Base-by-base conservation (phyloP, 2,329 filamentous ascomycete genomes). In the Epichloe gansuensis region DNA sequence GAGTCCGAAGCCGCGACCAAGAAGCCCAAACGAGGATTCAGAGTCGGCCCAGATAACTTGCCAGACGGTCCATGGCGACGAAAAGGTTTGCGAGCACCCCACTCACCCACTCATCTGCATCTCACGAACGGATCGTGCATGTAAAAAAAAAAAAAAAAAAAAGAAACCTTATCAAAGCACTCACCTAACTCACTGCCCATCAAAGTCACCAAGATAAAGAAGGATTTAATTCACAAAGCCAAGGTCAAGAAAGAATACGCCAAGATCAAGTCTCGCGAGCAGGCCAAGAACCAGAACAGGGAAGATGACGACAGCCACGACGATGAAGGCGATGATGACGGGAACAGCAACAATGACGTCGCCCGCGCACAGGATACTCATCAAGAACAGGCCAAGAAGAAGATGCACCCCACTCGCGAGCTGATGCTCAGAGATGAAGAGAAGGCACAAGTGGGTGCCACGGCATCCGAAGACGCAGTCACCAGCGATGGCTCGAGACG, bases 191-290 rank as follows among this genome's bases (percentile, higher is more conserved):
- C 7, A 28, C 35, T 13, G n/a, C 5, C 23, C 55, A 59, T 63
- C 39, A 42, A 42, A 50, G 88, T 87, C 54, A 82, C 88, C 68
- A 91, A 91, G 69, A 93, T 95, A 64, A 97, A 97, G 70, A 79
- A 85, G 58, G 81, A 87, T 59, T 74, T 95, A 52, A 96, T 97
- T 62, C 82, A 90, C 68, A 94, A 93, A 67, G 90, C 91, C 55
- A 95, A 96, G 69, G 77, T 95, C 57, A 93, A 91, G 71, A 95
- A 95, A 69, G 81, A 86, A 43, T 96, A 95, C 65, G 86, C 86
- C 57, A 96, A 95, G 69, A 74, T 95, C 58, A 91, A 91, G 69
- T 82, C 67, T 5, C 62, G 63, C 31, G 67, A 74, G 50, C 66
- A 70, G 54, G 58, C 66, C 34, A 55, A 62, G 37, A 56, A 56